phyloP scores from a whole-genome alignment of 2,329 filamentous ascomycete species.

The Colletotrichum caudatum region DNA sequence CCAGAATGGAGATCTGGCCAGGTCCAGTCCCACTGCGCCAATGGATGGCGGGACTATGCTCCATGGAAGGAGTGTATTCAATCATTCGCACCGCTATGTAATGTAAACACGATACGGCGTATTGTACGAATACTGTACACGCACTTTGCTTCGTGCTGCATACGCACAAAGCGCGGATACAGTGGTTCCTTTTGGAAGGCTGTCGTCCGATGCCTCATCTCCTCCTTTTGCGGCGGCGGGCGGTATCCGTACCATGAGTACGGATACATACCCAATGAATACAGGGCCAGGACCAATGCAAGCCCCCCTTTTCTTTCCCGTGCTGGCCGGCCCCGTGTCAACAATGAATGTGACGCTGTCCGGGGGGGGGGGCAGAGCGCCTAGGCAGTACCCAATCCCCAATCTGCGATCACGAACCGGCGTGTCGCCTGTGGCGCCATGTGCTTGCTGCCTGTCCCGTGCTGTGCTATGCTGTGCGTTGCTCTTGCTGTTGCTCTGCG shows the following conservation, averaged over 20 bases:
- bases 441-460: not conserved
- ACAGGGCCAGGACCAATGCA: not conserved
- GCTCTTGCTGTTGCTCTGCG: not conserved
- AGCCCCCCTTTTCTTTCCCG: not conserved
- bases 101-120: too few species aligned
- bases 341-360: not conserved
- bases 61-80: not conserved
- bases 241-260: not conserved
- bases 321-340: not conserved
- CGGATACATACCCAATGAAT: not conserved
- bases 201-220: constrained; percentile 9
- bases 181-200: constrained; percentile 5
- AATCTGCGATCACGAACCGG: constrained; percentile 20
- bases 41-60: constrained; percentile 1
- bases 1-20: constrained; percentile 34
- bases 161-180: not conserved
- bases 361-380: not conserved
- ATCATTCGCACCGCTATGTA: too few species aligned
- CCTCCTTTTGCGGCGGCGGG: not conserved
- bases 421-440: not conserved
- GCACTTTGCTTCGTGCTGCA: too few species aligned
- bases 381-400: constrained; percentile 1
- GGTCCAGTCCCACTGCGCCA: constrained; percentile 28
- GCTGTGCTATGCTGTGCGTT: not conserved
- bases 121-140: too few species aligned